Base-by-base conservation (phyloP, 208 protist genomes). In the Trypanosoma theileri region DNA sequence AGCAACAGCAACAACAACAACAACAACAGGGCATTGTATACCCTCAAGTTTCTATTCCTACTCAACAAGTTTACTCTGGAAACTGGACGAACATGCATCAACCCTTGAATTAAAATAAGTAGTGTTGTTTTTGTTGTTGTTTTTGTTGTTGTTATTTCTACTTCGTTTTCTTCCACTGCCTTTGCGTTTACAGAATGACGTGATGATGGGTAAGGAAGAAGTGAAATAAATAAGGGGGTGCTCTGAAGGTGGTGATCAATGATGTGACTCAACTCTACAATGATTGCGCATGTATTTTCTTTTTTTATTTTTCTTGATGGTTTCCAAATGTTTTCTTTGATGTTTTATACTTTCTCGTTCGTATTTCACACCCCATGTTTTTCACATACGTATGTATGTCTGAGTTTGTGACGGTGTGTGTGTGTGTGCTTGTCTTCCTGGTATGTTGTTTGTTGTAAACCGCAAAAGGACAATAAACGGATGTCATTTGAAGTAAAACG, bases 61-160 rank as follows among this genome's bases (percentile, higher is more conserved):
- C 46, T 35, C 45, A 28, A 50, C 67, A 65, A 28, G 41, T 46
- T 19, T 63, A 63, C 35, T 13, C 56, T 22, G 35, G n/a, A 59
- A 21, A 31, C 9, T 64, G 58, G 56, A 9, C 4, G 40, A 41
- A 51, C 2, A 0, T 56, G 11, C 22, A 22, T 31, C 35, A 60
- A 16, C 11, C 28, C 12, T 13, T 21, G 16, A 40, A 45, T 42
- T 8, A 11, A 13, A 28, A 42, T 48, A 48, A 50, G 8, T 26
- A 54, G 16, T 11, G 21, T 61, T 58, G 11, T 17, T 42, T 51
- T 44, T 67, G 51, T 41, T 58, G 40, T 59, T 65, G 24, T 40
- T 50, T 66, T 45, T 19, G 4, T 62, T 17, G 19, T 45, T 31
- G 1, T 52, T 12, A 53, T 48, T 67, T 24, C 69, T 53, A 59